Evolutionary conservation across 2,329 filamentous ascomycete species (phyloP).

Genomic region (Phyllosticta citrichinensis): DNA sequence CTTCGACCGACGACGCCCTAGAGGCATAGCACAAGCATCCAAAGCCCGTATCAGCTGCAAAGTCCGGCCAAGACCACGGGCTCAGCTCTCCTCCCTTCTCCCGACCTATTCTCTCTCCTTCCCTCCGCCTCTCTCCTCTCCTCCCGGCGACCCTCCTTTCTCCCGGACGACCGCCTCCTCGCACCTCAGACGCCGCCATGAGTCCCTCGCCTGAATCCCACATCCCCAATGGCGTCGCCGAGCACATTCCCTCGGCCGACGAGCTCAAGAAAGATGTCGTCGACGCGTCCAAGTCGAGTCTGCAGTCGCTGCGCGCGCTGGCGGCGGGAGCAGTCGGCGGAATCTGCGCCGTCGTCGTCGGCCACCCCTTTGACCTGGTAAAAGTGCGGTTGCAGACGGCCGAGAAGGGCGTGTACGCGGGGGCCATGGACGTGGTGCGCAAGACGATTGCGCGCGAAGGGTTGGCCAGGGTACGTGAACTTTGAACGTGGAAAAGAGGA

Average conservation of each 20-base stretch:
- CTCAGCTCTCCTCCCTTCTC: neutral
- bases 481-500: neutral
- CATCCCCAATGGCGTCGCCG: neutral
- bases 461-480: constrained; percentile 43
- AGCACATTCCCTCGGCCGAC: constrained; percentile 17
- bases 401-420: constrained; percentile 82
- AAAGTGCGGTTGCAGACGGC: constrained; percentile 97
- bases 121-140: neutral
- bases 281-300: constrained; percentile 41
- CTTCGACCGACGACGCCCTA: neutral
- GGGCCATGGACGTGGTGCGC: constrained; percentile 82
- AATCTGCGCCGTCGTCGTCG: constrained; percentile 81
- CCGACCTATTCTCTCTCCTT: neutral
- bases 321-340: constrained; percentile 87
- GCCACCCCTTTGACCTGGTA: constrained; percentile 94
- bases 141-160: neutral
- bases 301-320: constrained; percentile 67
- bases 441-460: constrained; percentile 86
- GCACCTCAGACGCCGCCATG: neutral
- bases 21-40: neutral
- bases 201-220: neutral
- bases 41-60: neutral
- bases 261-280: constrained; percentile 45
- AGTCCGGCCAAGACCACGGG: neutral
- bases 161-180: neutral